Percentiles rank a stretch among this genome's conserved stretches.
phyloP scores from a whole-genome alignment of 805 yeast genomes.

The Barnettozyma californica region DNA sequence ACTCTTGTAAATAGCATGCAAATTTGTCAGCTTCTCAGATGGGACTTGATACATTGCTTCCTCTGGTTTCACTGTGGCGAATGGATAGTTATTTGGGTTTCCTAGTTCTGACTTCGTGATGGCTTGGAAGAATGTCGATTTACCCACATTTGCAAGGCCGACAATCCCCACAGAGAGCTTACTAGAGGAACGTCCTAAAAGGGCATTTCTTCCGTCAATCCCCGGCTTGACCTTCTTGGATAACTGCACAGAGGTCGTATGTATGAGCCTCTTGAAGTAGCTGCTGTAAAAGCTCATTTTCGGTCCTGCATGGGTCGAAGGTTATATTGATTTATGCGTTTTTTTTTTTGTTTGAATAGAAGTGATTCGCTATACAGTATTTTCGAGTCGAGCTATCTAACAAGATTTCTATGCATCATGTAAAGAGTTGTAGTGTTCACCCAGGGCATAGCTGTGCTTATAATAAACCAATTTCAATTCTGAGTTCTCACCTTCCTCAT shows the following conservation, averaged over 20 bases:
- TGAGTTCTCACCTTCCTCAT: slow-evolving; percentile 44
- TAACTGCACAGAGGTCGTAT: neutral
- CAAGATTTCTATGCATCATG: slow-evolving; percentile 35
- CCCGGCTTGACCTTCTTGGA: slow-evolving; percentile 18
- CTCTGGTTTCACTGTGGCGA: slow-evolving; percentile 76
- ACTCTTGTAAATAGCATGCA: slow-evolving; percentile 53
- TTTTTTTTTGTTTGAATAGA: too few relatives aligned
- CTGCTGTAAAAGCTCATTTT: neutral
- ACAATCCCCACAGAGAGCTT: slow-evolving; percentile 53
- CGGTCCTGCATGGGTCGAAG: too few relatives aligned
- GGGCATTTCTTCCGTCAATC: slow-evolving; percentile 11
- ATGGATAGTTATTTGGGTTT: slow-evolving; percentile 76
- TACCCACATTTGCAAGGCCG: slow-evolving; percentile 78
- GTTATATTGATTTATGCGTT: too few relatives aligned
- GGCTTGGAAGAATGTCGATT: slow-evolving; percentile 77
- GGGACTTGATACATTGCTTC: slow-evolving; percentile 73
- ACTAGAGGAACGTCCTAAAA: slow-evolving; percentile 24
- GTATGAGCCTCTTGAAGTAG: slow-evolving; percentile 9
- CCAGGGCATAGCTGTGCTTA: slow-evolving; percentile 80
- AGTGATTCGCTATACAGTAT: too few relatives aligned
- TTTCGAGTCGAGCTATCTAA: too few relatives aligned
- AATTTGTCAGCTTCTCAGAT: slow-evolving; percentile 50
- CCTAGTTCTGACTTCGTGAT: slow-evolving; percentile 66
- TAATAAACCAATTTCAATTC: slow-evolving; percentile 73
- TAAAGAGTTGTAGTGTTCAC: slow-evolving; percentile 90